Conservation (phyloP, 768 basidiomycete genomes). For the Mycena capillaripes region DNA sequence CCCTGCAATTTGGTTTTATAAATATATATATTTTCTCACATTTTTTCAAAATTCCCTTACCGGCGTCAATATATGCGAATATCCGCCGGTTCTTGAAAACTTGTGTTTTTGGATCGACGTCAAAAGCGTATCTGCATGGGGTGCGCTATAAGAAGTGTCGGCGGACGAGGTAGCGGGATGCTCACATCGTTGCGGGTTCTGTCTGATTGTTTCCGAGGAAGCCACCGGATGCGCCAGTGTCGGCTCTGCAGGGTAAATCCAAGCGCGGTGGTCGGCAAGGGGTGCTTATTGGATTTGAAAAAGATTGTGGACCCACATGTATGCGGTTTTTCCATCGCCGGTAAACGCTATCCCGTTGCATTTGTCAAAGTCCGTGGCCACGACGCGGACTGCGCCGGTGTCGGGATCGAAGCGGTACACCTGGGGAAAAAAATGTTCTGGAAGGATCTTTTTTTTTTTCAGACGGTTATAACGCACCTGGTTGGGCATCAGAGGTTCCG, state of each 20-base stretch:
- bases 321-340: constrained; percentile 74
- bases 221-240: constrained; percentile 64
- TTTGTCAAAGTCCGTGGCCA: constrained; percentile 82
- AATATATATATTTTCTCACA: too few relatives aligned
- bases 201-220: constrained; percentile 67
- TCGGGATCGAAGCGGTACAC: constrained; percentile 83
- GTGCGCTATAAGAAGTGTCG: not conserved
- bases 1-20: not conserved
- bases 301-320: constrained; percentile 56
- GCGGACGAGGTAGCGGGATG: constrained; percentile 2
- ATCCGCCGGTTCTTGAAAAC: constrained; percentile 72
- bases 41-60: too few relatives aligned
- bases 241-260: constrained; percentile 52
- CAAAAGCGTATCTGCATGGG: constrained; percentile 72
- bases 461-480: constrained; percentile 49
- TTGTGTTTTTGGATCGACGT: constrained; percentile 70
- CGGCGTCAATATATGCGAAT: constrained; percentile 77
- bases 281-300: not conserved
- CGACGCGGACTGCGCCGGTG: constrained; percentile 74
- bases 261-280: not conserved
- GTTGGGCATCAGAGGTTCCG: constrained; percentile 73
- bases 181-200: constrained; percentile 77
- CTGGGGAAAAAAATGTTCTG: not conserved
- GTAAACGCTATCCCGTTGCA: constrained; percentile 83
- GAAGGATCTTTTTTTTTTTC: too few relatives aligned